Evolutionary conservation across 2,329 filamentous ascomycete genomes (phyloP).

Genomic region (Rasamsonia emersonii): DNA sequence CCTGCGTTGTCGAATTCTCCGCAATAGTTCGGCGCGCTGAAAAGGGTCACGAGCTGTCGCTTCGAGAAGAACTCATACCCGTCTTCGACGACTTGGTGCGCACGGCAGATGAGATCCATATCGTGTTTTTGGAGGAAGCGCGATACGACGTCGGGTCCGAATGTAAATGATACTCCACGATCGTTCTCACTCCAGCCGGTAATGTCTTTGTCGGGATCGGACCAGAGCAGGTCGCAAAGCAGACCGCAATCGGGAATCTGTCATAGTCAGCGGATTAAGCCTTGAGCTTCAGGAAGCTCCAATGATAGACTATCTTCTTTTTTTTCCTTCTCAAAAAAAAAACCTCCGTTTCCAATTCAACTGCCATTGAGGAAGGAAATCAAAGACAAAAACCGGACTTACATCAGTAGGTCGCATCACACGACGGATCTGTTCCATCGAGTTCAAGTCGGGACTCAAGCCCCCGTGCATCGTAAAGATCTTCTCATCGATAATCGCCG

Average conservation of each 20-base stretch:
- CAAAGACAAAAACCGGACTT: constrained; percentile 39
- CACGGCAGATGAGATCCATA: constrained; percentile 98
- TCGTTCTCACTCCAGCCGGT: constrained; percentile 99
- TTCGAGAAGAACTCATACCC: constrained; percentile 99
- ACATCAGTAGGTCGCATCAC: constrained; percentile 99
- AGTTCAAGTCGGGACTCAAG: constrained; percentile 93
- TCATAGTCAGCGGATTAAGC: constrained; percentile 32
- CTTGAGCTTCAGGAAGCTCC: constrained; percentile 22
- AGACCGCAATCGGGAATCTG: constrained; percentile 97
- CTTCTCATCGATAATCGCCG: constrained; percentile 98
- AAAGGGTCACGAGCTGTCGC: constrained; percentile 91
- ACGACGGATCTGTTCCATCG: constrained; percentile 98
- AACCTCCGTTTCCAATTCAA: constrained; percentile 7
- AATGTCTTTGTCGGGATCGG: constrained; percentile 97
- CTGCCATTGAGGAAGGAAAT: constrained; percentile 2
- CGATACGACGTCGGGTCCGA: constrained; percentile 93
- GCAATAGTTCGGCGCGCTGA: constrained; percentile 98
- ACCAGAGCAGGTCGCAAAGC: constrained; percentile 96
- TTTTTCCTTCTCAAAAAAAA: constrained; percentile 6
- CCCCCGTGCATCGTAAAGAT: constrained; percentile 99
- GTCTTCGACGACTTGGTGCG: constrained; percentile 97
- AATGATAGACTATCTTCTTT: constrained; percentile 4
- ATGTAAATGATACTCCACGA: constrained; percentile 96
- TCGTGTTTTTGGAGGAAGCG: constrained; percentile 98
- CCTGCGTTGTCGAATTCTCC: constrained; percentile 99